Conservation (phyloP, 179 eudicot species). For the Spinacia oleracea region DNA sequence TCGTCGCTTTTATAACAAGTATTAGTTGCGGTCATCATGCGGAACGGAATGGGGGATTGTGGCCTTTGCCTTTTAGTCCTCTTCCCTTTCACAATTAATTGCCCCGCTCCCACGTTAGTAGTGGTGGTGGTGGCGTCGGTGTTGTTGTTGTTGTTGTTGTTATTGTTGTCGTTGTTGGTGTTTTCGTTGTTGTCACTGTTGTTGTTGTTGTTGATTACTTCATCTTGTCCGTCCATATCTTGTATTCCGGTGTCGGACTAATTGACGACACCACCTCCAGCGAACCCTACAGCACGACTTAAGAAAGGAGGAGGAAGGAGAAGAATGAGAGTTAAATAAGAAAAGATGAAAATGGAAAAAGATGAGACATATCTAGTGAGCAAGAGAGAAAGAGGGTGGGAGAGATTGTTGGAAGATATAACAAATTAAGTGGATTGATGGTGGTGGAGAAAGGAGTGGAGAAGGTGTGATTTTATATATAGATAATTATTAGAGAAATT, state of each 20-base stretch:
- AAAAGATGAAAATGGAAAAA: not conserved
- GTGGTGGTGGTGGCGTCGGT: too few relatives aligned
- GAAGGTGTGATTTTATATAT: constrained; percentile 19
- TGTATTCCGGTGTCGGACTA: not conserved
- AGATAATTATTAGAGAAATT: constrained; percentile 3
- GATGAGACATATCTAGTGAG: not conserved
- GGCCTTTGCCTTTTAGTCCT: constrained; percentile 70
- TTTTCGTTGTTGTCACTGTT: not conserved
- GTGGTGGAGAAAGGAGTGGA: constrained; percentile 19
- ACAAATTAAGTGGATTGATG: constrained; percentile 16
- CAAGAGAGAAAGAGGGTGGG: not conserved
- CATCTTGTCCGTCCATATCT: constrained; percentile 30
- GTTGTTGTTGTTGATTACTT: constrained; percentile 27
- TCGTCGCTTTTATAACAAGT: constrained; percentile 31
- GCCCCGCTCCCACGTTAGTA: constrained; percentile 13
- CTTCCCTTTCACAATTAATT: constrained; percentile 54
- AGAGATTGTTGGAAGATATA: constrained; percentile 10
- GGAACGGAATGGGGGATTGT: constrained; percentile 52
- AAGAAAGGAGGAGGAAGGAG: not conserved
- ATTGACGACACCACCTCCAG: not conserved
- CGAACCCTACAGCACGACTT: not conserved
- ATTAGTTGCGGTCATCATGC: constrained; percentile 22
- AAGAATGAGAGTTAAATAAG: not conserved
- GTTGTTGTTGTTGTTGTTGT: too few relatives aligned
- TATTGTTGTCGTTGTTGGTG: not conserved